Evolutionary conservation across 352 stramenopile genomes (phyloP).

Genomic region (Pythium myriotylum): DNA sequence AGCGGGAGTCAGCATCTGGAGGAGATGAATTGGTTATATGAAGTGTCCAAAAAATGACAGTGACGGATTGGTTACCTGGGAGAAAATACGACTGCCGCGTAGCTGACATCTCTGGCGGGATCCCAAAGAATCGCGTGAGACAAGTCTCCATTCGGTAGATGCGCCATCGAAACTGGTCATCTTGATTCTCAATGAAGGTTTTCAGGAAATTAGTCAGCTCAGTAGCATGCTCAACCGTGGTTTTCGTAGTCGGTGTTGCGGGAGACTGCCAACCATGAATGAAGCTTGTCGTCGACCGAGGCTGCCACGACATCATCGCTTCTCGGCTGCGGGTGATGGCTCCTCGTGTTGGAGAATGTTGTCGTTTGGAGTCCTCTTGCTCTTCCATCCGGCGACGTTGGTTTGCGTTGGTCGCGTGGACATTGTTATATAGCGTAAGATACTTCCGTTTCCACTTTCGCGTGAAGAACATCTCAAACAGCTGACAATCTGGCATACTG

Average conservation of each 20-base stretch:
- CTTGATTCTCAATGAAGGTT: conserved; percentile 82
- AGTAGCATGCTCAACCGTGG: conserved; percentile 52
- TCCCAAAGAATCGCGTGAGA: conserved; percentile 65
- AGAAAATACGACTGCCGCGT: conserved; percentile 71
- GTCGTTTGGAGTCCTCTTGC: conserved; percentile 18
- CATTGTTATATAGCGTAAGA: conserved; percentile 49
- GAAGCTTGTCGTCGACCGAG: conserved; percentile 14
- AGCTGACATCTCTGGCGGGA: conserved; percentile 70
- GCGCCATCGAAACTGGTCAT: conserved; percentile 74
- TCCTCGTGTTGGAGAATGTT: conserved; percentile 13
- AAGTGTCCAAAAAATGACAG: neutral
- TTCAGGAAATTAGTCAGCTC: conserved; percentile 82
- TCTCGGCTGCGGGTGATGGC: neutral
- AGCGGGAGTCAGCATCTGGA: conserved; percentile 56
- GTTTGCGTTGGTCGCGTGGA: conserved; percentile 25
- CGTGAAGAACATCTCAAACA: conserved; percentile 93
- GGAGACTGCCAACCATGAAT: conserved; percentile 21
- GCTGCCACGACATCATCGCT: conserved; percentile 13
- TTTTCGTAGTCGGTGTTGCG: conserved; percentile 33
- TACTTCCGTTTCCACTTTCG: conserved; percentile 87
- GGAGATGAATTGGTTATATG: neutral
- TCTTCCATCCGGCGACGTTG: conserved; percentile 17
- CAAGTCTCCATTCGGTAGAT: conserved; percentile 83
- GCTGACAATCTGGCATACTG: conserved; percentile 82
- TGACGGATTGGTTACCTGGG: conserved; percentile 36